phyloP scores from a whole-genome alignment of 2,329 filamentous ascomycete species.

The Scedosporium aurantiacum region DNA sequence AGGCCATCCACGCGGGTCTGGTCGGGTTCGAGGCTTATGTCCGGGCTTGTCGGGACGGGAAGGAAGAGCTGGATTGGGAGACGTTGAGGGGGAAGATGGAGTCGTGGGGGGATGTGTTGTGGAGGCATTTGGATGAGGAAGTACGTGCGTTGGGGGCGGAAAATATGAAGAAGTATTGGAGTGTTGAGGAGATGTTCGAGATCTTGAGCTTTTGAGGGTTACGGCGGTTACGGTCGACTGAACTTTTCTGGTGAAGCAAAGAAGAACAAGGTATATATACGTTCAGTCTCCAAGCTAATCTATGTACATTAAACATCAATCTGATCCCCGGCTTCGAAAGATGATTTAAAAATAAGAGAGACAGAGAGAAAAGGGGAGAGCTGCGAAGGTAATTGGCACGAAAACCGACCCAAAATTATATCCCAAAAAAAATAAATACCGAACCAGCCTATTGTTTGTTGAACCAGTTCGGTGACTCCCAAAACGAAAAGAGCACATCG shows the following conservation, averaged over 20 bases:
- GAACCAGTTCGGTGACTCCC: too few species aligned
- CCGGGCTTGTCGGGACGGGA: constrained; percentile 35
- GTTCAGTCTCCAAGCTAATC: neutral
- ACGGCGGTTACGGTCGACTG: neutral
- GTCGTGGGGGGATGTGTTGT: constrained; percentile 65
- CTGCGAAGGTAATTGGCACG: neutral
- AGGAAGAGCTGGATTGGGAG: constrained; percentile 46
- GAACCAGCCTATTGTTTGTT: too few species aligned
- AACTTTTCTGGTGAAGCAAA: neutral
- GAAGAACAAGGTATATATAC: neutral
- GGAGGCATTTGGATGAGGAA: constrained; percentile 77
- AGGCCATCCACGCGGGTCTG: constrained; percentile 66
- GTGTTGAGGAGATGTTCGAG: constrained; percentile 56
- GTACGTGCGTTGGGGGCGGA: constrained; percentile 68
- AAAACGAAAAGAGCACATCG: too few species aligned
- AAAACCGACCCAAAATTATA: neutral
- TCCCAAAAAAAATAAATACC: neutral
- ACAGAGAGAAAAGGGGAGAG: neutral
- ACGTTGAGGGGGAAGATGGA: constrained; percentile 65
- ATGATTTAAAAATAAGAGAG: neutral
- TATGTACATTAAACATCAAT: neutral
- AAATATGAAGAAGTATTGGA: constrained; percentile 83
- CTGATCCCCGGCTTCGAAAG: neutral
- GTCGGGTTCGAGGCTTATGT: constrained; percentile 59
- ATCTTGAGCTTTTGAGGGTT: constrained; percentile 49